These are phyloP conservation scores for Ustilago curta DNA, from an alignment of 1,284 basidiomycete genomes.

Conservation along the genomic window DNA sequence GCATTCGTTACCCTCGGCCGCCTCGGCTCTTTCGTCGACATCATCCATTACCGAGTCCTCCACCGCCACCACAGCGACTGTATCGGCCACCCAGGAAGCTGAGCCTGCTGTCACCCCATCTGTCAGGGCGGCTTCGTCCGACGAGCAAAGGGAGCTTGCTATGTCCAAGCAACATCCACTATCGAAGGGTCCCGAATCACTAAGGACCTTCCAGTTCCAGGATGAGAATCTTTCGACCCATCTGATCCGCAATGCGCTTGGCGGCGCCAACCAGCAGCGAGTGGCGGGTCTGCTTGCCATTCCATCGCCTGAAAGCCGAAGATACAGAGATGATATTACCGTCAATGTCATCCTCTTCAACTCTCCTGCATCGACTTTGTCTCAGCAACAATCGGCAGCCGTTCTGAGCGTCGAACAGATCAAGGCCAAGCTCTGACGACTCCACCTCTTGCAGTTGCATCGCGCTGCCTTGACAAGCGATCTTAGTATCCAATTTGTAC, in stretches of 20 bases:
- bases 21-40: background rate
- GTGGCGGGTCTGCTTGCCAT: constrained; percentile 84
- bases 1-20: constrained; percentile 26
- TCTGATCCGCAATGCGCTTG: constrained; percentile 92
- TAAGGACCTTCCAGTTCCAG: constrained; percentile 62
- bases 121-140: constrained; percentile 27
- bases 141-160: constrained; percentile 43
- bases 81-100: constrained; percentile 72
- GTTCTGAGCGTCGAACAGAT: constrained; percentile 7
- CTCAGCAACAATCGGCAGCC: constrained; percentile 14
- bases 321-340: constrained; percentile 64
- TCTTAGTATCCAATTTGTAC: background rate
- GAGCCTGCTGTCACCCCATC: constrained; percentile 65
- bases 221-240: constrained; percentile 91
- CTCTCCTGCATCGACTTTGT: constrained; percentile 30
- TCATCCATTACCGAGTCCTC: no score
- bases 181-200: constrained; percentile 51
- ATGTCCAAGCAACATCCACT: constrained; percentile 63
- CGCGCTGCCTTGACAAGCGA: background rate
- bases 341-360: constrained; percentile 62
- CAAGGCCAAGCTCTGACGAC: constrained; percentile 34
- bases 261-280: constrained; percentile 80
- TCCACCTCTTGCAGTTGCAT: background rate
- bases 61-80: background rate
- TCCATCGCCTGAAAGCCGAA: constrained; percentile 79